Base-by-base conservation (phyloP, 2,329 filamentous ascomycete species). In the Aspergillus ochraceoroseus region DNA sequence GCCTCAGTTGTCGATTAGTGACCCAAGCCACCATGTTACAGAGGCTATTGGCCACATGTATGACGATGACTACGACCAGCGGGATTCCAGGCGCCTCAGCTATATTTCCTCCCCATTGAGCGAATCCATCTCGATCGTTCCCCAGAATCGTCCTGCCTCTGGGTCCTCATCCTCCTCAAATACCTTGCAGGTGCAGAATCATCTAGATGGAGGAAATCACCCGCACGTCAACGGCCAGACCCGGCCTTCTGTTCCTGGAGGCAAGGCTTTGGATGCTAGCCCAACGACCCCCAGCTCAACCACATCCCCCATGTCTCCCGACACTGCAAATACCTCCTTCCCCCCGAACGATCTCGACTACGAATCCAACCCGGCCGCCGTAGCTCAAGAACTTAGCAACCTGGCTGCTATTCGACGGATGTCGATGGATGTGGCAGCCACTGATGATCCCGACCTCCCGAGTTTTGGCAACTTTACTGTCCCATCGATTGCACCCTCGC, bases 11-110 rank as follows among this genome's bases (percentile, higher is more conserved):
- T 81, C 77, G 54, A 82, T 94, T 63, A 92, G 85, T 64, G 88
- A 95, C 67, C 85, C 89, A 46, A 87, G 77, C 68, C 87, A 95
- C 68, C 89, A 95, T 77, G 87, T 95, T 62, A 95, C 88, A 41
- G 89, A 95, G 65, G 85, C 87, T 44, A 94, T 95, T 65, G 87
- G 87, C 37, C 88, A 88, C 56, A 78, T 94, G 67, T 95, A 95
- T 67, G 86, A 85, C 57, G 83, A 87, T 59, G 79, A 82, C 52
- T 78, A 86, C 55, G 67, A 75, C 55, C 71, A 67, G 53, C 69
- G 71, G 55, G 75, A 79, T 53, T 77, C 73, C 27, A 79, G 84
- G 31, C 85, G 85, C 23, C 67, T 89, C 55, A 90, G 85, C 68
- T 92, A 87, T 67, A 73, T 89, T 53, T 74, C 68, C 17, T 68